Base-by-base conservation (phyloP, 2,329 filamentous ascomycete genomes). In the Myriosclerotinia scirpicola region DNA sequence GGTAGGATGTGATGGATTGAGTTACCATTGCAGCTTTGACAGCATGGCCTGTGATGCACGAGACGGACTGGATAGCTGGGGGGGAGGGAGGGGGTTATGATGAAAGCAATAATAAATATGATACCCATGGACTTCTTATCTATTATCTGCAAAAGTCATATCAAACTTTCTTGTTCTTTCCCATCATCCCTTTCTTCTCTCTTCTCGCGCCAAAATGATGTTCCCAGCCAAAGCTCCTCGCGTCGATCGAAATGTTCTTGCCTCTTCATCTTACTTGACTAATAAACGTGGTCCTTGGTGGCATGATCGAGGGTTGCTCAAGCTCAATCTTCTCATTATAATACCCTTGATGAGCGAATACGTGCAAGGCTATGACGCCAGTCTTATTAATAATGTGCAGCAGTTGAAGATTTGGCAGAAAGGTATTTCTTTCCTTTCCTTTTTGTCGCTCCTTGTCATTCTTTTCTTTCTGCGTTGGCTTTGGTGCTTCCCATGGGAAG, bases 281-380 rank as follows among this genome's bases (percentile, higher is more conserved):
- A 68, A 70, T 44, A 71, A 71, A 59, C 30, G 38, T 5, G 69
- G 64, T 9, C 69, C 58, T 11, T 68, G 67, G 69, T 69, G 66
- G 66, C 69, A 71, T 20, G 67, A 71, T 46, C 61, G 54, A 6
- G 69, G 70, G 14, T 52, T 69, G 5, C 55, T 66, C 2, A 62
- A 59, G 15, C 55, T 69, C 26, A 70, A 67, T 50, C 65, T 70
- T 26, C 56, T 70, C n/a, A 62, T 71, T n/a, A 55, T 71, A 30
- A 69, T 70, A 48, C 69, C 70, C 0, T 46, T 70, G 40, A 70
- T 69, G 69, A 71, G 70, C 62, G 69, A 71, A 54, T 70, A 69
- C 67, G 67, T 71, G 22, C 70, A 70, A 63, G 69, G 67, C 9
- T 71, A 71, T 40, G 67, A 69, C 30, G 52, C 65, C 5, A 64